A percentile compares a stretch with the other conserved stretches of the same genome.
Evolutionary conservation across 441 rosid genomes (phyloP).

Genomic region (California macrophylla): DNA sequence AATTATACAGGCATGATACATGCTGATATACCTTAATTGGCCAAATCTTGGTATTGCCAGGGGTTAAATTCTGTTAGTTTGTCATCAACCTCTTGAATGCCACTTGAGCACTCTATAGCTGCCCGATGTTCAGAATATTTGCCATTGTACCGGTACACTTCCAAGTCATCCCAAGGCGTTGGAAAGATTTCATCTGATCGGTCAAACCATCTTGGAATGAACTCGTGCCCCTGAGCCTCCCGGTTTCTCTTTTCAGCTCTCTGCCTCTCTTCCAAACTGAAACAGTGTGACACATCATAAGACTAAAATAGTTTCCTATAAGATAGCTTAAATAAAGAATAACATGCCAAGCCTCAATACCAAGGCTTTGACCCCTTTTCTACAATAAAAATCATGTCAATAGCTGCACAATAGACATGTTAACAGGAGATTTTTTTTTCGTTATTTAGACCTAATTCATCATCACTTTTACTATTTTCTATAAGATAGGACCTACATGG

Average conservation of each 20-base stretch:
- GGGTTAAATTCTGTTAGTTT: constrained; percentile 46
- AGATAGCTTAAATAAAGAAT: neutral
- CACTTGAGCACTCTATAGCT: constrained; percentile 37
- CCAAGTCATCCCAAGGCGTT: constrained; percentile 96
- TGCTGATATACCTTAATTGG: constrained; percentile 25
- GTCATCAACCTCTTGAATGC: constrained; percentile 29
- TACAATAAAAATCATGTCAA: neutral
- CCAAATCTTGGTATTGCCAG: constrained; percentile 45
- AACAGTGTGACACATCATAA: constrained; percentile 2
- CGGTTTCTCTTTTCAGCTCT: constrained; percentile 80
- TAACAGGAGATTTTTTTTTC: neutral
- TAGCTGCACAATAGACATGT: neutral
- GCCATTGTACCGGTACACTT: constrained; percentile 76
- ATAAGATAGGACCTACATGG: constrained; percentile 40
- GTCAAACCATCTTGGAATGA: constrained; percentile 80
- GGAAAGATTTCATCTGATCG: constrained; percentile 53
- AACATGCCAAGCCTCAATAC: neutral
- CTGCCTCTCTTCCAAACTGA: constrained; percentile 91
- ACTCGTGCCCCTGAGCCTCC: constrained; percentile 56
- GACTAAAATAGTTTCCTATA: neutral
- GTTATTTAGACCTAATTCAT: neutral
- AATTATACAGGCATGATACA: constrained; percentile 15
- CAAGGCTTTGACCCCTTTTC: neutral
- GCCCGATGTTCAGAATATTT: constrained; percentile 60
- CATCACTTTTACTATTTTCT: neutral